Evolutionary conservation across 176 grass and related monocot species (phyloP).

Genomic region (barley (Hordeum vulgare)): MorexV3_pseudomolecules_assembly NC_058523.1:125922055-125922554

Average conservation of each 20-base stretch:
- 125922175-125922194: neutral
- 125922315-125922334: too few relatives aligned
- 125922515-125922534: too few relatives aligned
- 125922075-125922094: constrained; percentile 59
- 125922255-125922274: neutral
- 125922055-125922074: constrained; percentile 52
- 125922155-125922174: neutral
- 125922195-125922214: neutral
- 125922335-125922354: too few relatives aligned
- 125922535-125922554: too few relatives aligned
- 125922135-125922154: neutral
- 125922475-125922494: too few relatives aligned
- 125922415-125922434: too few relatives aligned
- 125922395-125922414: too few relatives aligned
- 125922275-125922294: neutral
- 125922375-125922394: too few relatives aligned
- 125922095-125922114: constrained; percentile 33
- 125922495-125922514: too few relatives aligned
- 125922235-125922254: neutral
- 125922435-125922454: too few relatives aligned
- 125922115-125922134: constrained; percentile 1
- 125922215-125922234: neutral
- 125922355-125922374: too few relatives aligned
- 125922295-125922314: neutral
- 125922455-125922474: too few relatives aligned